Evolutionary conservation across 2,329 filamentous ascomycete genomes (phyloP).

Genomic region (Fusarium torulosum): DNA sequence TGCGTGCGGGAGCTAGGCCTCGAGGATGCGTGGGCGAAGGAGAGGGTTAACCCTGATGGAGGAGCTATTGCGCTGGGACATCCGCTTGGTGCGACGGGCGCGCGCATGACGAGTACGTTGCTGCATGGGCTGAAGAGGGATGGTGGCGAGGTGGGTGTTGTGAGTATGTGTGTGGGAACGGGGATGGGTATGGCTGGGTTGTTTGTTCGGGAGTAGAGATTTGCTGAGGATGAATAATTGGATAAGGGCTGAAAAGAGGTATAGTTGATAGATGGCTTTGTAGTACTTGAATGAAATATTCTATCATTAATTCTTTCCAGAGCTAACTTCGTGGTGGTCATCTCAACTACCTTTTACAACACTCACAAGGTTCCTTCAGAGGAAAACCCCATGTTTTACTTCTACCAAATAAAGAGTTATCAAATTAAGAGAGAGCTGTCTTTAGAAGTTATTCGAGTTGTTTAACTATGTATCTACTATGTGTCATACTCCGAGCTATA

Average conservation of each 20-base stretch:
- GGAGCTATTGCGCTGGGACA: conserved; percentile 96
- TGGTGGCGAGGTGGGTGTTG: conserved; percentile 82
- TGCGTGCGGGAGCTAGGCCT: conserved; percentile 79
- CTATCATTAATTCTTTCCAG: background rate
- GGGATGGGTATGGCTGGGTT: conserved; percentile 48
- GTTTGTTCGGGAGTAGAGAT: conserved; percentile 42
- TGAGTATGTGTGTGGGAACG: conserved; percentile 91
- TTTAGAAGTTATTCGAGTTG: too few species aligned
- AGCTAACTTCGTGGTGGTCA: background rate
- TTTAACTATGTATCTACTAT: too few species aligned
- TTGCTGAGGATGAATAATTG: background rate
- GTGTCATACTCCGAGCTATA: too few species aligned
- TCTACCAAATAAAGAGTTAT: too few species aligned
- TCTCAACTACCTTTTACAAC: background rate
- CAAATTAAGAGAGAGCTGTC: too few species aligned
- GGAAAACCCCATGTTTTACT: too few species aligned
- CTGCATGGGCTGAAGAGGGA: conserved; percentile 74
- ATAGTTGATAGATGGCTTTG: background rate
- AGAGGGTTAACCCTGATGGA: conserved; percentile 89
- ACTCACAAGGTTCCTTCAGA: background rate
- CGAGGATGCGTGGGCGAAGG: conserved; percentile 70
- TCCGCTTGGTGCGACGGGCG: conserved; percentile 89
- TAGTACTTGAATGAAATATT: background rate
- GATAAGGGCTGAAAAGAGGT: background rate
- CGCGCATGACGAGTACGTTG: conserved; percentile 81